Evolutionary conservation across 345 rosid genomes (phyloP).

Genomic region (Populus pruinosa): DNA sequence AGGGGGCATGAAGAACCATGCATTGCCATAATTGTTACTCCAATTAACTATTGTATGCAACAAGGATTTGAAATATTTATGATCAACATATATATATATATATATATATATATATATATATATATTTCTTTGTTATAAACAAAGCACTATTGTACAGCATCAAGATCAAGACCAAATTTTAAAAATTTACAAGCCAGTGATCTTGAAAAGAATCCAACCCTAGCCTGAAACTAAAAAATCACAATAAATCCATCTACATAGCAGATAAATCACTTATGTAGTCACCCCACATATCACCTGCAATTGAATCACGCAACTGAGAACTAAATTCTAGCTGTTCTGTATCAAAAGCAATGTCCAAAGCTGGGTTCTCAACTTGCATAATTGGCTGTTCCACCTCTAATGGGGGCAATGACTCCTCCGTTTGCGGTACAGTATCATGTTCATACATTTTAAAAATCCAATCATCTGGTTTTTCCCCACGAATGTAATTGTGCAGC

Average conservation of each 20-base stretch:
- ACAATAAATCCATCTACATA: constrained; percentile 33
- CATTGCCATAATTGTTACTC: background rate
- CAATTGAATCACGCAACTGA: constrained; percentile 64
- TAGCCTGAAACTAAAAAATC: constrained; percentile 20
- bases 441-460: constrained; percentile 55
- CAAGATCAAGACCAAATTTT: constrained; percentile 19
- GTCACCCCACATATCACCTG: constrained; percentile 65
- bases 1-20: background rate
- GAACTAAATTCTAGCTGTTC: constrained; percentile 43
- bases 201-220: constrained; percentile 24
- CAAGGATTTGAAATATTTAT: background rate
- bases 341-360: constrained; percentile 35
- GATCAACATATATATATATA: constrained; percentile 2
- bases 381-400: constrained; percentile 36
- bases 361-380: constrained; percentile 32
- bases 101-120: constrained; percentile 4
- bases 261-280: constrained; percentile 45
- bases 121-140: constrained; percentile 24
- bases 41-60: background rate
- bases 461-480: constrained; percentile 71
- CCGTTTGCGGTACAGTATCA: constrained; percentile 34
- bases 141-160: constrained; percentile 28
- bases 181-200: constrained; percentile 7
- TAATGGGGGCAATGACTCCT: constrained; percentile 31
- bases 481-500: constrained; percentile 68